Conservation (phyloP, 805 yeast species). For the Saccharomycopsis lassenensis region DNA sequence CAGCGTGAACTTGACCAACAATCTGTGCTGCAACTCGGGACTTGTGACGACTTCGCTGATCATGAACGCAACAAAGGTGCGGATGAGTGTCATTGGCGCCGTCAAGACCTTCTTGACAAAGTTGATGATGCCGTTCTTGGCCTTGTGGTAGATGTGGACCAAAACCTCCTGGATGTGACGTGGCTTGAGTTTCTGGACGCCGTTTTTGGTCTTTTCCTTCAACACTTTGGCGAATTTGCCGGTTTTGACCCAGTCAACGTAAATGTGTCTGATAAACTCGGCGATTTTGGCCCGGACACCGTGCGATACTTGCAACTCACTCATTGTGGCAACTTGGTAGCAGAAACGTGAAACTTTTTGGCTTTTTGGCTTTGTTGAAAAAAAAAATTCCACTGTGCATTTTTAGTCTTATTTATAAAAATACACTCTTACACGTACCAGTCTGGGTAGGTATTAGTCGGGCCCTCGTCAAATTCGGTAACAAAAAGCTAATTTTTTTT, state of each 20-base stretch:
- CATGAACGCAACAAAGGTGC: slow-evolving; percentile 14
- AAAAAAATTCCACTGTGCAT: no score
- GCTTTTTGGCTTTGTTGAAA: no score
- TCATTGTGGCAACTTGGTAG: no score
- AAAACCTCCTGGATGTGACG: slow-evolving; percentile 17
- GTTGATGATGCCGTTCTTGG: slow-evolving; percentile 13
- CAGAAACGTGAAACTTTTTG: no score
- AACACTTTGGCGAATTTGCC: slow-evolving; percentile 13
- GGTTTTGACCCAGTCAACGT: slow-evolving; percentile 14
- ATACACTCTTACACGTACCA: no score
- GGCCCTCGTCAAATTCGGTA: no score
- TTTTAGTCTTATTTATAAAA: no score
- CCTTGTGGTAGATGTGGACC: slow-evolving; percentile 10
- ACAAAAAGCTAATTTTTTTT: no score
- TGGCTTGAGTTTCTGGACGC: slow-evolving; percentile 13
- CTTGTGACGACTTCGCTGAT: slow-evolving; percentile 14
- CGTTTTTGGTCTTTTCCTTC: slow-evolving; percentile 15
- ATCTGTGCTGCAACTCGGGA: slow-evolving; percentile 10
- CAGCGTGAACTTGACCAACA: slow-evolving; percentile 4
- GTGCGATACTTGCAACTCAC: slow-evolving; percentile 10
- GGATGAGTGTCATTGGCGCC: slow-evolving; percentile 16
- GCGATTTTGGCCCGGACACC: slow-evolving; percentile 11
- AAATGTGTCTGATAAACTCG: slow-evolving; percentile 15
- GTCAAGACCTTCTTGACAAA: slow-evolving; percentile 16
- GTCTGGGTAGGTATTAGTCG: no score